These are phyloP conservation scores for Candida insectorum DNA, from an alignment of 805 yeast genomes.

Conservation along the genomic window DNA sequence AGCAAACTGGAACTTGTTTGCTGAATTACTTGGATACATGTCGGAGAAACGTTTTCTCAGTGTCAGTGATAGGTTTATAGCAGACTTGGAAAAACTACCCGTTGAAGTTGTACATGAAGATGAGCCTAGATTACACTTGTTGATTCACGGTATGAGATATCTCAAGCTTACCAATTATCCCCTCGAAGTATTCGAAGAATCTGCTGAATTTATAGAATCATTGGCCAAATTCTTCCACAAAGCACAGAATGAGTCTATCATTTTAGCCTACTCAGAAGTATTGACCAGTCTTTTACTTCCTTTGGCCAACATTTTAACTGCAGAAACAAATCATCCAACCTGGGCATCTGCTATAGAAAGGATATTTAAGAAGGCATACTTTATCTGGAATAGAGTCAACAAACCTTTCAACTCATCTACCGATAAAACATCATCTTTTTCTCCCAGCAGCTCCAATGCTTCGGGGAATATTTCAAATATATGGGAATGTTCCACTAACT, in stretches of 20 bases:
- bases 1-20: conserved; percentile 91
- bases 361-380: conserved; percentile 51
- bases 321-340: conserved; percentile 92
- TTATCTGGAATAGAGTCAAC: conserved; percentile 41
- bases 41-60: conserved; percentile 77
- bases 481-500: conserved; percentile 69
- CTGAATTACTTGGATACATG: conserved; percentile 87
- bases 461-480: conserved; percentile 15
- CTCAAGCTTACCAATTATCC: conserved; percentile 79
- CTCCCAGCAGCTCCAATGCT: conserved; percentile 8
- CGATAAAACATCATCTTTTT: conserved; percentile 6
- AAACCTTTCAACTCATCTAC: conserved; percentile 4
- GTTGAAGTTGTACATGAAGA: conserved; percentile 27
- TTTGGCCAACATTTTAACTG: conserved; percentile 79
- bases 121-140: conserved; percentile 60
- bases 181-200: conserved; percentile 84
- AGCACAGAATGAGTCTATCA: conserved; percentile 62
- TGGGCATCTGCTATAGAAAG: conserved; percentile 82
- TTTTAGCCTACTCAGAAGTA: conserved; percentile 82
- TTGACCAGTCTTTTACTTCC: conserved; percentile 73
- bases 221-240: conserved; percentile 76
- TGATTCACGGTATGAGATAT: conserved; percentile 91
- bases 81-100: conserved; percentile 85
- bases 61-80: conserved; percentile 90
- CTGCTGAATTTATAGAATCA: conserved; percentile 86